These are phyloP conservation scores for Tuber microsphaerosporum DNA, from an alignment of 495 filamentous ascomycete species.

Conservation along the genomic window DNA sequence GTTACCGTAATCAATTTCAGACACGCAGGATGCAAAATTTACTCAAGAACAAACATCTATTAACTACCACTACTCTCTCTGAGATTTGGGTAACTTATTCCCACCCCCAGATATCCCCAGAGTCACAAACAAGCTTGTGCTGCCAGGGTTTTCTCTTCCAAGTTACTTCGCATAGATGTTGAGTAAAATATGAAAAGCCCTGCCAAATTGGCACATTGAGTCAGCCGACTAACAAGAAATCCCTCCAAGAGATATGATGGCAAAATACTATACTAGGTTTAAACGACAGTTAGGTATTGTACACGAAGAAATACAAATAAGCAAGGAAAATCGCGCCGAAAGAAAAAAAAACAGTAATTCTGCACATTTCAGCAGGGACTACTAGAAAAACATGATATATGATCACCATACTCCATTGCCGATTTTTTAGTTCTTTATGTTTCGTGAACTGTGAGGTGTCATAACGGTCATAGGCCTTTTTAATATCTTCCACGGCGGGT, in stretches of 20 bases:
- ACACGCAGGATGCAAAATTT: not conserved
- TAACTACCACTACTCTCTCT: not conserved
- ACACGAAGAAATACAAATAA: slow-evolving; percentile 12
- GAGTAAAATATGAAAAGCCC: not conserved
- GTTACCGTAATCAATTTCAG: not conserved
- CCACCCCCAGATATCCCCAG: not conserved
- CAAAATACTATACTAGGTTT: slow-evolving; percentile 5
- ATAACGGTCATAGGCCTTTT: slow-evolving; percentile 7
- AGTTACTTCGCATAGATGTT: not conserved
- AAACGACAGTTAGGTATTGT: slow-evolving; percentile 3
- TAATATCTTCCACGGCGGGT: slow-evolving; percentile 27
- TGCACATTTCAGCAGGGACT: slow-evolving; percentile 9
- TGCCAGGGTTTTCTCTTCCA: not conserved
- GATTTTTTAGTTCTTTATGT: not conserved
- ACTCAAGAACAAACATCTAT: not conserved
- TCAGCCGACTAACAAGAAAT: slow-evolving; percentile 5
- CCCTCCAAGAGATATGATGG: not conserved
- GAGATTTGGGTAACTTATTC: not conserved
- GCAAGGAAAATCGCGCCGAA: slow-evolving; percentile 1
- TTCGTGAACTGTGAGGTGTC: not conserved
- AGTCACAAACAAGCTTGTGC: not conserved
- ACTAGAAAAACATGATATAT: not conserved
- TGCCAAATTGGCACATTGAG: not conserved
- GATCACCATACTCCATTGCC: slow-evolving; percentile 4
- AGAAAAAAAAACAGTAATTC: slow-evolving; percentile 17